A percentile compares a stretch with the other conserved stretches of the same genome.
phyloP scores from a whole-genome alignment of 129 eudicot genomes.

The Chrysanthemum lavandulifolium region DNA sequence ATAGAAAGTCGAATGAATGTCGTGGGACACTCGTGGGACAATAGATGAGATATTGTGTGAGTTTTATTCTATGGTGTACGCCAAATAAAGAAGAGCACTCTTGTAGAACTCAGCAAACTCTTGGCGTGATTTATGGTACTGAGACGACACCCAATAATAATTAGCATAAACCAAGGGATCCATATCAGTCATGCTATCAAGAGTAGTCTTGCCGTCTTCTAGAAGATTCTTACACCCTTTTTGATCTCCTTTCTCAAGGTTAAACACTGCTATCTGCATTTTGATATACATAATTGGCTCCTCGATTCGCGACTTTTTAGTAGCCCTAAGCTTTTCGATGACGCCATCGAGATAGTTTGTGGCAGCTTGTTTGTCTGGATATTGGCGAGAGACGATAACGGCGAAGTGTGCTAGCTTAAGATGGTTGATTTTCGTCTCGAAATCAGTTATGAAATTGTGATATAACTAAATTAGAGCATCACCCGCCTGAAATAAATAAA shows the following conservation, averaged over 20 bases:
- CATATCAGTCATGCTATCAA: constrained; percentile 93
- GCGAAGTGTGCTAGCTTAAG: constrained; percentile 97
- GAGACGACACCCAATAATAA: constrained; percentile 92
- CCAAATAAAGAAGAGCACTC: constrained; percentile 82
- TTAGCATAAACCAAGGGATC: constrained; percentile 96
- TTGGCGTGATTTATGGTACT: constrained; percentile 78
- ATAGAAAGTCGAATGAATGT: no score
- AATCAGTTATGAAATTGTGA: constrained; percentile 82
- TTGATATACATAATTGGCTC: constrained; percentile 87
- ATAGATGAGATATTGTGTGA: no score
- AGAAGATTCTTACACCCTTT: constrained; percentile 84
- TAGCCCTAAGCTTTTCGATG: constrained; percentile 77
- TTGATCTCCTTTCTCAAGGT: constrained; percentile 82
- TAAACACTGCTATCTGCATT: constrained; percentile 79
- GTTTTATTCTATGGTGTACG: no score
- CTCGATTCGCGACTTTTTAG: constrained; percentile 76
- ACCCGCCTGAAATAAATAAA: constrained; percentile 82
- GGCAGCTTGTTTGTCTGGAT: constrained; percentile 83
- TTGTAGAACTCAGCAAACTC: constrained; percentile 96
- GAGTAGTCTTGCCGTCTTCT: constrained; percentile 82
- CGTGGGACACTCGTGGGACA: no score
- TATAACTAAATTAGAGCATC: constrained; percentile 91
- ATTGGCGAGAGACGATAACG: constrained; percentile 81
- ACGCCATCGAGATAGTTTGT: constrained; percentile 78
- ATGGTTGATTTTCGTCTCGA: constrained; percentile 93